Evolutionary conservation across 805 yeast genomes (phyloP).

Genomic region (Cyberlindnera saturnus): DNA sequence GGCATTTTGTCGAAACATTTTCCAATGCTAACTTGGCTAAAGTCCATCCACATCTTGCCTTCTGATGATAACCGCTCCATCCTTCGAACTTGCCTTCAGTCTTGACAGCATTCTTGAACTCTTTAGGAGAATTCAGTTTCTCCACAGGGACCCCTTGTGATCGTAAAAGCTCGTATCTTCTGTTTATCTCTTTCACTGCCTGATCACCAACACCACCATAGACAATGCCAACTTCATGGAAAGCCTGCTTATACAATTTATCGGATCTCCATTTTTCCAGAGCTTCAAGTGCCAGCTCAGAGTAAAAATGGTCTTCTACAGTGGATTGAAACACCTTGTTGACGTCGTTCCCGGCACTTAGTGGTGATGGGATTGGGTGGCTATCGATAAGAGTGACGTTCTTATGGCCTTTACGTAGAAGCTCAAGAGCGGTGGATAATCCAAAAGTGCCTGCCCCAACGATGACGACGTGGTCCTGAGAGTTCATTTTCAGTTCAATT

Average conservation of each 20-base stretch:
- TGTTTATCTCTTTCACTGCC: slow-evolving; percentile 11
- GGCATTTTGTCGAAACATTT: slow-evolving; percentile 24
- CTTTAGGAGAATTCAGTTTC: slow-evolving; percentile 6
- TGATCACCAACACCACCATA: slow-evolving; percentile 17
- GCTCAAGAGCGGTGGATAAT: slow-evolving; percentile 34
- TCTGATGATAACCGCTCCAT: slow-evolving; percentile 30
- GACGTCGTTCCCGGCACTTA: slow-evolving; percentile 36
- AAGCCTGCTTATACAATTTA: slow-evolving; percentile 25
- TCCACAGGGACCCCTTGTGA: slow-evolving; percentile 6
- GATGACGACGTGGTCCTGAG: slow-evolving; percentile 19
- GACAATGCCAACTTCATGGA: slow-evolving; percentile 30
- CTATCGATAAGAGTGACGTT: slow-evolving; percentile 28
- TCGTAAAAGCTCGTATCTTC: slow-evolving; percentile 6
- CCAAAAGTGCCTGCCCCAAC: slow-evolving; percentile 43
- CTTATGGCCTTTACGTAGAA: slow-evolving; percentile 28
- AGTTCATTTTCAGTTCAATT: background rate
- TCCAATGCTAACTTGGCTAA: slow-evolving; percentile 29
- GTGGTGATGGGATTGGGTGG: slow-evolving; percentile 29
- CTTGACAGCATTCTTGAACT: background rate
- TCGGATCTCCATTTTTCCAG: slow-evolving; percentile 28
- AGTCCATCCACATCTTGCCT: slow-evolving; percentile 32
- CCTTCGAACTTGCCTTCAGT: slow-evolving; percentile 12
- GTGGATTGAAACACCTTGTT: slow-evolving; percentile 33
- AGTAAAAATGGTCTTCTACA: slow-evolving; percentile 18
- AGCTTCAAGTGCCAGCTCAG: slow-evolving; percentile 29